Evolutionary conservation across 2,329 filamentous ascomycete species (phyloP).

Genomic region (Xylariaceae sp.): DNA sequence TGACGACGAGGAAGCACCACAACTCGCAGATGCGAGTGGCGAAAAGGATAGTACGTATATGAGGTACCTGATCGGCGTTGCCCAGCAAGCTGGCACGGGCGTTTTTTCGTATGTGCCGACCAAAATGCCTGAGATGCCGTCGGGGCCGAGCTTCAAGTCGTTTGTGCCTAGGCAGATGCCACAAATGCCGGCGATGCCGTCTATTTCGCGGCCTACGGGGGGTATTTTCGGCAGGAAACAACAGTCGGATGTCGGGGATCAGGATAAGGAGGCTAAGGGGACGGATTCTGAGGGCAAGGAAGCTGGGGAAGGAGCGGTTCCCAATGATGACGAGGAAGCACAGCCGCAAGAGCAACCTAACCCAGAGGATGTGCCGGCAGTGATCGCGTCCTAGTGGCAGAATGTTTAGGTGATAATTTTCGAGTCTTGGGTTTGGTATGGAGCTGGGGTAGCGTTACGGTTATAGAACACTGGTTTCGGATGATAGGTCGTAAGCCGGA

Average conservation of each 20-base stretch:
- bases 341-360: not conserved
- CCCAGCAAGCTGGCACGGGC: constrained; percentile 47
- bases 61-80: constrained; percentile 48
- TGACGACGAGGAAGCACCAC: constrained; percentile 35
- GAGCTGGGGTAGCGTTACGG: no score
- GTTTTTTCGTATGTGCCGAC: constrained; percentile 46
- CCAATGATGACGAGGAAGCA: not conserved
- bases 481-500: no score
- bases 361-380: not conserved
- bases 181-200: constrained; percentile 15
- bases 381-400: constrained; percentile 10
- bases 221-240: constrained; percentile 26
- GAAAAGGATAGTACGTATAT: constrained; percentile 44
- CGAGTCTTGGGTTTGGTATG: no score
- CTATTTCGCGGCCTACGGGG: constrained; percentile 31
- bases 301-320: constrained; percentile 1
- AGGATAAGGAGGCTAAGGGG: not conserved
- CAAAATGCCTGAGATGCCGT: constrained; percentile 39
- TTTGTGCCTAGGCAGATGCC: constrained; percentile 30
- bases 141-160: constrained; percentile 34
- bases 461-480: no score
- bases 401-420: no score
- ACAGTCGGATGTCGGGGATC: constrained; percentile 3
- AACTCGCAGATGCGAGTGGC: constrained; percentile 33
- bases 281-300: not conserved